Conservation (phyloP, 345 rosid species). For the Dipteronia dyeriana region DNA sequence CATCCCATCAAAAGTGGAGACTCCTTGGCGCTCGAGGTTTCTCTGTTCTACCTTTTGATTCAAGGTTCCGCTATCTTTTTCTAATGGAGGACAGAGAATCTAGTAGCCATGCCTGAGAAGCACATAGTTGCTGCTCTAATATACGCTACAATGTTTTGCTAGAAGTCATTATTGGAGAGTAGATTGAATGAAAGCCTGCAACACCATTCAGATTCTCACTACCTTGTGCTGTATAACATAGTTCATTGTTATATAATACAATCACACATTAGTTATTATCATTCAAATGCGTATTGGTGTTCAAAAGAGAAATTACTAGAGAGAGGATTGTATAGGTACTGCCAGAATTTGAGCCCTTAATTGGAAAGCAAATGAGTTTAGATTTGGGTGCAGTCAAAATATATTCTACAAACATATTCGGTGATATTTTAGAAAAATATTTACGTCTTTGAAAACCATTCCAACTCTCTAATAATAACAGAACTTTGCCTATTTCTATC, state of each 20-base stretch:
- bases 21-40: conserved; percentile 48
- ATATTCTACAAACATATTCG: not conserved
- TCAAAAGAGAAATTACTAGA: not conserved
- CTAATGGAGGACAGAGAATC: conserved; percentile 25
- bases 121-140: not conserved
- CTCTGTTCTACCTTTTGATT: conserved; percentile 52
- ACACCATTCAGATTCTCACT: not conserved
- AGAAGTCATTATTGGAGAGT: not conserved
- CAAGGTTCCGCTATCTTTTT: conserved; percentile 65
- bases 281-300: not conserved
- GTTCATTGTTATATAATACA: not conserved
- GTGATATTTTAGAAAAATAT: not conserved
- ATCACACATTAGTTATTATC: too few species aligned
- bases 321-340: not conserved
- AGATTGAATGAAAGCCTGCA: not conserved
- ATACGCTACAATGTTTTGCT: too few species aligned
- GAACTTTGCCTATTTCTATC: too few species aligned
- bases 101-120: not conserved
- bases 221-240: not conserved
- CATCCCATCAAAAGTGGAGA: conserved; percentile 46
- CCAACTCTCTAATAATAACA: too few species aligned
- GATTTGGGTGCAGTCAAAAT: not conserved
- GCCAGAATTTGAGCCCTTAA: not conserved
- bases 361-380: not conserved
- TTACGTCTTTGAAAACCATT: too few species aligned